Base-by-base conservation (phyloP, 306 rosid genomes). In the Astragalus glycyphyllos region DNA sequence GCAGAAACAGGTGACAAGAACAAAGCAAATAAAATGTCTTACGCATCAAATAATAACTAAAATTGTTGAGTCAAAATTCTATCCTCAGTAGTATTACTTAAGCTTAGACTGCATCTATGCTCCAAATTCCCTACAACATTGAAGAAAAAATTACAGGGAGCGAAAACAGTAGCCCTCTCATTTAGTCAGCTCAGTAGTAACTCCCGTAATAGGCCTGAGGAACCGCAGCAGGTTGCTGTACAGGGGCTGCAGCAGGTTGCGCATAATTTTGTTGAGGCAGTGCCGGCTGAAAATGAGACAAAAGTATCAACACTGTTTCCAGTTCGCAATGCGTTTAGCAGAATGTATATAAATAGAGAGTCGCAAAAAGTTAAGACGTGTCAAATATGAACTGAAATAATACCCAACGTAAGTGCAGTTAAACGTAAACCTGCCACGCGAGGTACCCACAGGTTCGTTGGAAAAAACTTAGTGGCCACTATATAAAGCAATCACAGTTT, bases 181-280 rank as follows among this genome's bases (percentile, higher is more conserved):
- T 46, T 41, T 40, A 6, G 77, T 65, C 47, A 74, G 42, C 77
- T 90, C 72, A 86, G 61, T 87, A 95, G 81, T 91, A 95, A 75
- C 58, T 85, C 44, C 91, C 91, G 20, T 91, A 95, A 79, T 95
- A 95, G 9, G 92, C 91, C 84, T 89, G 97, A 29, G 97, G 87
- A 45, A 73, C 97, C 34, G 96, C 68, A 14, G 94, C 85, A 4
- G 99, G 90, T 62, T 89, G 99, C 76, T 79, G 91, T 4, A 80
- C 81, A 16, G 99, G 86, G 9, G 90, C 87, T 11, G 84, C 87
- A 4, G 61, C 82, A 7, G 91, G 89, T 60, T 91, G 97, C 2
- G 85, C 90, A 61, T 91, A 95, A 83, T 79, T 85, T 60, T 86
- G 96, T 46, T 85, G 87, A 17, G 92, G 84, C 61, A 74, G 69